These are phyloP conservation scores for Colletotrichum musae DNA, from an alignment of 2,329 filamentous ascomycete genomes.

Conservation along the genomic window DNA sequence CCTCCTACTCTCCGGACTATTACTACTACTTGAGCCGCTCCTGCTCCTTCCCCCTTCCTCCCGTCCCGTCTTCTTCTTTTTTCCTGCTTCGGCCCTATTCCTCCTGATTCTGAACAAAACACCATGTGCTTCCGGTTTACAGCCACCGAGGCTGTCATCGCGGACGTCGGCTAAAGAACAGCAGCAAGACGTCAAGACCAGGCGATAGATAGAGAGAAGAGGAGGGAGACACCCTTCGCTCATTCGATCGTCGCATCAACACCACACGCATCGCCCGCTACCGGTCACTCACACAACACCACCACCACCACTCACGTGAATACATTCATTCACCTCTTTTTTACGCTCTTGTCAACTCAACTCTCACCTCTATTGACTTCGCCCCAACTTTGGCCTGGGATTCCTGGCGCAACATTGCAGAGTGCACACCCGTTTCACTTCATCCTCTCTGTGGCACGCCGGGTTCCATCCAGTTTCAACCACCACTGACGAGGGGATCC, in stretches of 20 bases:
- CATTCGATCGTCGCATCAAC: neutral
- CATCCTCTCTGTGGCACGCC: constrained; percentile 37
- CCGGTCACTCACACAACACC: no score
- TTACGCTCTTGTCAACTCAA: constrained; percentile 25
- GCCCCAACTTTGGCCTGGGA: constrained; percentile 25
- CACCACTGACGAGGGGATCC: constrained; percentile 35
- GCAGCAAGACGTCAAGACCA: constrained; percentile 5
- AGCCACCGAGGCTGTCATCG: constrained; percentile 37
- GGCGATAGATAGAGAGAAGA: no score
- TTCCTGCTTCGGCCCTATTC: neutral
- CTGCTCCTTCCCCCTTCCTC: constrained; percentile 3
- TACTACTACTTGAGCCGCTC: constrained; percentile 6
- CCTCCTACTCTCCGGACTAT: constrained; percentile 6
- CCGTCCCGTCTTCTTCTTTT: constrained; percentile 4
- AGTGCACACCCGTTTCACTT: constrained; percentile 35
- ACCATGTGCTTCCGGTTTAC: constrained; percentile 35
- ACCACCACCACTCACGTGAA: no score
- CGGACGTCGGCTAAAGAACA: constrained; percentile 38
- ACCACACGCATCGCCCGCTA: neutral
- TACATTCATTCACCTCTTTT: neutral
- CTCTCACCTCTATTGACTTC: neutral
- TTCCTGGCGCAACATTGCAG: constrained; percentile 26
- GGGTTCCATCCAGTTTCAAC: constrained; percentile 41
- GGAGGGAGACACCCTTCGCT: neutral
- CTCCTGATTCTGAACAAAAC: constrained; percentile 8